Evolutionary conservation across 2,329 filamentous ascomycete genomes (phyloP).

Genomic region (Aspergillus fumigatiaffinis): DNA sequence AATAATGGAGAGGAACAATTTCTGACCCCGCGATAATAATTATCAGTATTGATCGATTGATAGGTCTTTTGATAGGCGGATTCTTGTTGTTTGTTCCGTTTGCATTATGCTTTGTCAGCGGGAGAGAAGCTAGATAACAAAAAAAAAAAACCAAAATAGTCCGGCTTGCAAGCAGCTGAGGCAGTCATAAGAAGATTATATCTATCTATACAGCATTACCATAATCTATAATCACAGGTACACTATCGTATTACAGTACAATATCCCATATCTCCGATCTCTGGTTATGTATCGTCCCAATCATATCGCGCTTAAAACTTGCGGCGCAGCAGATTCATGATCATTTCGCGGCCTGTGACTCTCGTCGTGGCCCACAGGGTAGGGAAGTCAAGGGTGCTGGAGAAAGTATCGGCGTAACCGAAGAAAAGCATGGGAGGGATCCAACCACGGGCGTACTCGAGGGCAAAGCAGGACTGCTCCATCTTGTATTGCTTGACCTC

Average conservation of each 20-base stretch:
- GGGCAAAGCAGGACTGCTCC: slow-evolving; percentile 35
- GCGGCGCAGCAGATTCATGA: slow-evolving; percentile 63
- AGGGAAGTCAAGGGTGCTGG: slow-evolving; percentile 77
- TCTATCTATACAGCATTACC: background rate
- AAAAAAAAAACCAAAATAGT: background rate
- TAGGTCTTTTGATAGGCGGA: background rate
- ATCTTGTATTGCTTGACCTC: slow-evolving; percentile 69
- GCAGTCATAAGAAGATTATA: background rate
- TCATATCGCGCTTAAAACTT: slow-evolving; percentile 57
- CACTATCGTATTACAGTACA: background rate
- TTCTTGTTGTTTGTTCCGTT: slow-evolving; percentile 10
- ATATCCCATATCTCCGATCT: background rate
- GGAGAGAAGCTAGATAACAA: background rate
- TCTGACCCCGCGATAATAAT: slow-evolving; percentile 5
- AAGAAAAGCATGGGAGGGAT: slow-evolving; percentile 92
- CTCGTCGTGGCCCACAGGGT: slow-evolving; percentile 76
- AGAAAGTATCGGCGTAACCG: slow-evolving; percentile 76
- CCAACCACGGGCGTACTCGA: slow-evolving; percentile 60
- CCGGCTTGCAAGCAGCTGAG: background rate
- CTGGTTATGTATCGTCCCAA: background rate
- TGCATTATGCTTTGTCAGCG: slow-evolving; percentile 5
- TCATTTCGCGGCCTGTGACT: slow-evolving; percentile 73
- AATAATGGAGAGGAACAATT: background rate
- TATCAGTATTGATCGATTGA: slow-evolving; percentile 5
- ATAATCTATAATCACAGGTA: background rate